Percentiles rank a stretch among this genome's conserved stretches.
Conservation (phyloP, 2,329 filamentous ascomycete species). For the Colletotrichum aenigma region DNA sequence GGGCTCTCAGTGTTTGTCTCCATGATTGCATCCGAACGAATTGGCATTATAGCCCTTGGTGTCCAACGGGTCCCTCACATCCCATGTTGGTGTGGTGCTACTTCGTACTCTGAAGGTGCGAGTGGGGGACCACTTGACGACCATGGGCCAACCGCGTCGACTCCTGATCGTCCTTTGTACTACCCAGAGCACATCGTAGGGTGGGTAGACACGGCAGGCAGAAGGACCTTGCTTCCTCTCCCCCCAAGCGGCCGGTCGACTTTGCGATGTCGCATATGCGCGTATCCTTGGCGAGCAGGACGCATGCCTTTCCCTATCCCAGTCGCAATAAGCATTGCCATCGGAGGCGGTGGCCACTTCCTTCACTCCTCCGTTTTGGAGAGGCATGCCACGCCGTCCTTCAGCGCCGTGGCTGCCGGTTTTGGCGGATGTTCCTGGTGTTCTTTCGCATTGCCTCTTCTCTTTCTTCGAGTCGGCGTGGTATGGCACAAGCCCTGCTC, state of each 20-base stretch:
- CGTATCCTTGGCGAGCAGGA: neutral
- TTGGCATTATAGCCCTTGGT: neutral
- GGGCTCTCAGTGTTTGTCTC: neutral
- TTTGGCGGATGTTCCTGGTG: neutral
- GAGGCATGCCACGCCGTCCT: neutral
- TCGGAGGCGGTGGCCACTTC: neutral
- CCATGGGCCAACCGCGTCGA: neutral
- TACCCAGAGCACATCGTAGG: neutral
- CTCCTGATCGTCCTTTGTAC: neutral
- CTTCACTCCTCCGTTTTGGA: neutral
- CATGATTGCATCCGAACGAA: neutral
- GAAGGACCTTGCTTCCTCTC: neutral
- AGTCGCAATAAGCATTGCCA: neutral
- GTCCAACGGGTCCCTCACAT: neutral
- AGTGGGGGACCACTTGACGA: neutral
- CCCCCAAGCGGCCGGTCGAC: neutral
- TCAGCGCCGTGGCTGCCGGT: conserved; percentile 1
- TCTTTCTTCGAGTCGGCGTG: neutral
- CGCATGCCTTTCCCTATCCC: neutral
- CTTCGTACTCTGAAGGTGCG: neutral
- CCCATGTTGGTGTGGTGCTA: neutral
- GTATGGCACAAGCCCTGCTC: neutral
- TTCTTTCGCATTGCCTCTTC: neutral
- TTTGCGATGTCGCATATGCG: neutral
- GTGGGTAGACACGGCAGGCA: neutral